Base-by-base conservation (phyloP, 106 monocot genomes). In the Dendrobium huoshanense region DNA sequence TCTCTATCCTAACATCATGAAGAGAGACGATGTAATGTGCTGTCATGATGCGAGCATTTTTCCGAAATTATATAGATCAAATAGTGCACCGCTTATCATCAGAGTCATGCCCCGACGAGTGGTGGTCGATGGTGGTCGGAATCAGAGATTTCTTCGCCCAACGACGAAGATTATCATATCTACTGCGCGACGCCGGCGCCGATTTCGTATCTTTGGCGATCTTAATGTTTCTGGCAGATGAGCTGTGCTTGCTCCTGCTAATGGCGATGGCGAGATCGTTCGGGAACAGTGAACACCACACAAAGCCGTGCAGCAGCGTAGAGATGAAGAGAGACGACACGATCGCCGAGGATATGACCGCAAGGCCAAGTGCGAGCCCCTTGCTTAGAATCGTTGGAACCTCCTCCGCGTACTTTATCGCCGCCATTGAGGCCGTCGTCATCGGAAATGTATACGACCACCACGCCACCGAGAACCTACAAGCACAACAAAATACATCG, bases 391-490 rank as follows among this genome's bases (percentile, higher is more conserved):
- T 55, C 77, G 87, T 86, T 0, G 94, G 94, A 0, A 89, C 94
- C 68, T 80, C 89, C 81, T 92, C 89, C 3, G 96, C 92, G 81
- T 94, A 96, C 82, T 64, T 87, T 78, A 96, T 92, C 13, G 88
- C 81, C 3, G 96, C 96, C 47, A 94, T n/a, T 4, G 96, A 92
- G 15, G 83, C 94, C 9, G 92, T 94, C 16, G 96, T 94, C 94
- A 96, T 96, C 0, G 96, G 96, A 68, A 96, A 96, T 11, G 96
- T 94, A 61, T 96, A 96, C 18, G 96, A 84, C 96, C 96, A 96
- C 96, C 96, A 96, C 27, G 96, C 94, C 48, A 96, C 73, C 18
- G 96, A 96, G 81, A 96, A 96, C 75, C 89, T 92, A 81, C 67
- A 77, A 61, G 37, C 37, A 3, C 37, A 37, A 37, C 9, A 9